These are phyloP conservation scores for Dendrothele bispora DNA, from an alignment of 768 basidiomycete species.

Conservation along the genomic window DNA sequence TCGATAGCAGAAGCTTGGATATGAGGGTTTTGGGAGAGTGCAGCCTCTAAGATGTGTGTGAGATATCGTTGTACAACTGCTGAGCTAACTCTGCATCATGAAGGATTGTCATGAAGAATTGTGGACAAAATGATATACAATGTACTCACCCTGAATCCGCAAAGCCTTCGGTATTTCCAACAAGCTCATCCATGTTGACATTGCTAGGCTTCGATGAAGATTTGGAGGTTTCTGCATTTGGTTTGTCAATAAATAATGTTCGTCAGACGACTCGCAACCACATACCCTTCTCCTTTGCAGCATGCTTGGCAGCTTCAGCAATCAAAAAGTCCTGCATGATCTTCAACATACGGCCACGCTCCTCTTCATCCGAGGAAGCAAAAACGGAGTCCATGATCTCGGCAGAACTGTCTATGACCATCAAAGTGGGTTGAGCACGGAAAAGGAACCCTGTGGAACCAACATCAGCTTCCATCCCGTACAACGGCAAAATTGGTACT, in stretches of 20 bases:
- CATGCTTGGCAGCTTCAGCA: constrained; percentile 79
- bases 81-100: constrained; percentile 74
- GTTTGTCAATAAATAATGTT: not conserved
- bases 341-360: constrained; percentile 70
- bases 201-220: constrained; percentile 42
- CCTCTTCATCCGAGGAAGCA: constrained; percentile 67
- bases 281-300: constrained; percentile 67
- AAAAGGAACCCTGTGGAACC: constrained; percentile 75
- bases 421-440: constrained; percentile 87
- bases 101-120: not conserved
- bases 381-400: constrained; percentile 91
- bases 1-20: constrained; percentile 87
- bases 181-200: constrained; percentile 90
- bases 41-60: constrained; percentile 75
- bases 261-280: not conserved
- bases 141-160: constrained; percentile 90
- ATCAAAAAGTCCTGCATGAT: constrained; percentile 92
- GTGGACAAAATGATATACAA: not conserved
- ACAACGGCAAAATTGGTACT: constrained; percentile 14
- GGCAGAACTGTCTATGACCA: constrained; percentile 79
- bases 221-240: constrained; percentile 34
- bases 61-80: constrained; percentile 94
- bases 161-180: constrained; percentile 94
- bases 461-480: not conserved
- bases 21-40: constrained; percentile 64